phyloP scores from a whole-genome alignment of 2,329 filamentous ascomycete genomes.

The Septoria linicola region DNA sequence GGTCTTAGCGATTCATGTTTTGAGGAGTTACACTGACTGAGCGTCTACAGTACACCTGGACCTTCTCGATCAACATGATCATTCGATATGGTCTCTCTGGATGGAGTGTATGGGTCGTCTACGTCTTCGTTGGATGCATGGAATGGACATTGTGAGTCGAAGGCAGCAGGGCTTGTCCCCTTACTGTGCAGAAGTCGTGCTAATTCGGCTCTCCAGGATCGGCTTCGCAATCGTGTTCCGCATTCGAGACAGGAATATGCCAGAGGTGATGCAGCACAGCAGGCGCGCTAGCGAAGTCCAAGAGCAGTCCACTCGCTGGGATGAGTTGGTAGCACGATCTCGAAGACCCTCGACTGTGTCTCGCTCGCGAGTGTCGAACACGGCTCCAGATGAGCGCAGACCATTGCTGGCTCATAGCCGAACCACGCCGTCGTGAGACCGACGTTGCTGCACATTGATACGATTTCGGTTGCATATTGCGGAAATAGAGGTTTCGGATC shows the following conservation, averaged over 20 bases:
- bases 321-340: neutral
- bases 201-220: too few relatives aligned
- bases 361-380: conserved; percentile 1
- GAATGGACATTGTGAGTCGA: conserved; percentile 81
- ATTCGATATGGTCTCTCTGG: conserved; percentile 70
- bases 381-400: conserved; percentile 13
- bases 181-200: too few relatives aligned
- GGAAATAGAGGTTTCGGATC: too few relatives aligned
- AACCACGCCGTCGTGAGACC: too few relatives aligned
- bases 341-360: neutral
- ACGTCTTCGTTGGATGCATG: conserved; percentile 76
- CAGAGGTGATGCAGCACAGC: conserved; percentile 24
- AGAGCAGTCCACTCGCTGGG: neutral
- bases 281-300: neutral
- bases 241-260: conserved; percentile 46
- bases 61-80: conserved; percentile 75
- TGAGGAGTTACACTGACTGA: conserved; percentile 16
- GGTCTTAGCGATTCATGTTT: conserved; percentile 46
- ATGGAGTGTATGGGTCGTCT: conserved; percentile 92
- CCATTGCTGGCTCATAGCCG: conserved; percentile 4
- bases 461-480: too few relatives aligned
- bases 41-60: conserved; percentile 34
- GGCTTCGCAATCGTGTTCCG: conserved; percentile 76
- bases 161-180: too few relatives aligned
- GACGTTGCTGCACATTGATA: too few relatives aligned